These are phyloP conservation scores for Phytophthora uliginosa DNA, from an alignment of 352 stramenopile genomes.

Conservation along the genomic window DNA sequence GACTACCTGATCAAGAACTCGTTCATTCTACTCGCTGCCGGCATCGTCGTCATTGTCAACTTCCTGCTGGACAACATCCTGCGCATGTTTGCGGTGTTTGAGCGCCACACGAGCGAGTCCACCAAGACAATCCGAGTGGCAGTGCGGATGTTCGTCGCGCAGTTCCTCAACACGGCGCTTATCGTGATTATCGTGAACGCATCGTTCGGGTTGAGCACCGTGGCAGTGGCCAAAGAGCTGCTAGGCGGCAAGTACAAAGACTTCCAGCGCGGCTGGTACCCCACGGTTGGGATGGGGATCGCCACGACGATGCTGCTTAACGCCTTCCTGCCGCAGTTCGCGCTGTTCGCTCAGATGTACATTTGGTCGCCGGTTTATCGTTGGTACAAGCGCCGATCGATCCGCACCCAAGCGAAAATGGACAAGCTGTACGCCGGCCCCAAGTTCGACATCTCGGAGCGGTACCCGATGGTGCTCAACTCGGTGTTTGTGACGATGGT, in stretches of 20 bases:
- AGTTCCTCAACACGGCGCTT: slow-evolving; percentile 71
- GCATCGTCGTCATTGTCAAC: slow-evolving; percentile 61
- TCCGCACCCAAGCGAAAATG: slow-evolving; percentile 58
- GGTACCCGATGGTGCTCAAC: slow-evolving; percentile 73
- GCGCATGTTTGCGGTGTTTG: slow-evolving; percentile 52
- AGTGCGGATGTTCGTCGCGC: slow-evolving; percentile 59
- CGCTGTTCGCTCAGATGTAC: slow-evolving; percentile 41
- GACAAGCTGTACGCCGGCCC: slow-evolving; percentile 59
- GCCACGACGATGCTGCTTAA: slow-evolving; percentile 70
- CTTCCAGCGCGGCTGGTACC: slow-evolving; percentile 68
- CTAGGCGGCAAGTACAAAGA: slow-evolving; percentile 58
- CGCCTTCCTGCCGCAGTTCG: slow-evolving; percentile 54
- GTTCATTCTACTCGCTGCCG: slow-evolving; percentile 52
- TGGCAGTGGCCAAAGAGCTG: slow-evolving; percentile 44
- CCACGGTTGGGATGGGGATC: slow-evolving; percentile 62
- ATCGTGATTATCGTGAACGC: slow-evolving; percentile 72
- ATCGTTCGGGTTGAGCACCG: slow-evolving; percentile 33
- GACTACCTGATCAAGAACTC: slow-evolving; percentile 59
- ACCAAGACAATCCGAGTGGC: slow-evolving; percentile 51
- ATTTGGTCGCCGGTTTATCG: slow-evolving; percentile 41
- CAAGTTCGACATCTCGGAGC: slow-evolving; percentile 56
- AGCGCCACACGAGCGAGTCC: slow-evolving; percentile 64
- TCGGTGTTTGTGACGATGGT: slow-evolving; percentile 70
- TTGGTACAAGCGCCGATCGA: slow-evolving; percentile 33
- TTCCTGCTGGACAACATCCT: slow-evolving; percentile 55